Conservation (phyloP, 2,329 filamentous ascomycete species). For the Microdochium bolleyi region DNA sequence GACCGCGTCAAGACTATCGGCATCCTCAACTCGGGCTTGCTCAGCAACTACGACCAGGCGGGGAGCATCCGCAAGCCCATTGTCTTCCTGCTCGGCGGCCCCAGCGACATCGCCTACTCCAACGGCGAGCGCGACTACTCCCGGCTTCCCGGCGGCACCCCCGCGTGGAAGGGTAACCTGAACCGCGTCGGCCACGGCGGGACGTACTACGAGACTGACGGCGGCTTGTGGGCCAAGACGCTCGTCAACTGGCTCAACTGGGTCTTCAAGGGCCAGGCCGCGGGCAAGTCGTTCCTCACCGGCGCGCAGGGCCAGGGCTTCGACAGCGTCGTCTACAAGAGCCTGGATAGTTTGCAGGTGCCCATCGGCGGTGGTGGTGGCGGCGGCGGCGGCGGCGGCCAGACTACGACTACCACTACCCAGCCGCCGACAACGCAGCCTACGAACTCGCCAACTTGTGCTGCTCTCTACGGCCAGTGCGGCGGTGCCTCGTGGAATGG, state of each 20-base stretch:
- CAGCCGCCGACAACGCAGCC: neutral
- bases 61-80: constrained; percentile 8
- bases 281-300: neutral
- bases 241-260: constrained; percentile 5
- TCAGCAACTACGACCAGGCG: constrained; percentile 4
- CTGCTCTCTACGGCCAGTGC: neutral
- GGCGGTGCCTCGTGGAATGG: neutral
- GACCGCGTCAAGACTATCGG: constrained; percentile 8
- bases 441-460: neutral
- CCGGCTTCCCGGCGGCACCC: constrained; percentile 6
- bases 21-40: constrained; percentile 15
- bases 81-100: constrained; percentile 10
- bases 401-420: neutral
- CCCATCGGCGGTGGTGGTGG: neutral
- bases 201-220: constrained; percentile 9
- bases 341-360: neutral
- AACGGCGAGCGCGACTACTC: constrained; percentile 11
- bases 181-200: constrained; percentile 10
- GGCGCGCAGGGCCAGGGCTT: neutral
- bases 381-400: neutral
- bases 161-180: constrained; percentile 11
- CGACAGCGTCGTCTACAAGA: neutral
- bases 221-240: constrained; percentile 9
- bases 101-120: constrained; percentile 10
- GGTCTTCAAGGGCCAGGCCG: constrained; percentile 1